Evolutionary conservation across 352 stramenopile species (phyloP).

Genomic region (Globisporangium nagaii): DNA sequence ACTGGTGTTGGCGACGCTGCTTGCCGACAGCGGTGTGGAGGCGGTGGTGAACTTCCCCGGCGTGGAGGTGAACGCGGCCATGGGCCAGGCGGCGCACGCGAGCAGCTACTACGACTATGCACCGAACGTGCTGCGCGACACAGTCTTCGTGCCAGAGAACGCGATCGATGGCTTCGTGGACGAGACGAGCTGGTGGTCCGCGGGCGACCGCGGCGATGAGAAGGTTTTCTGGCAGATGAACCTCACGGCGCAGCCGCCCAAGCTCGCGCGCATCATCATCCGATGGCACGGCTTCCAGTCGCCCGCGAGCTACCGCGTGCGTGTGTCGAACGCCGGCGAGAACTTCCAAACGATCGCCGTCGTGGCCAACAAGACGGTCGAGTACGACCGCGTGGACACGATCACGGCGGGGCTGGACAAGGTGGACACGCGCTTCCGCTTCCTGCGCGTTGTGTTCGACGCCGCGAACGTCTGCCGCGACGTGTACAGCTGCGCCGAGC

Average conservation of each 20-base stretch:
- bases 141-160: conserved; percentile 48
- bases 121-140: conserved; percentile 59
- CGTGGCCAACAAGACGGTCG: conserved; percentile 28
- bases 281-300: conserved; percentile 75
- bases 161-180: conserved; percentile 67
- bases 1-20: neutral
- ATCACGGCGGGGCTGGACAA: conserved; percentile 38
- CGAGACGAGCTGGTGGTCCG: conserved; percentile 78
- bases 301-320: conserved; percentile 45
- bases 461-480: conserved; percentile 43
- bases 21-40: neutral
- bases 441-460: conserved; percentile 46
- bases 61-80: conserved; percentile 61
- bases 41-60: conserved; percentile 51
- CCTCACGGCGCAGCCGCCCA: conserved; percentile 38
- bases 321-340: conserved; percentile 52
- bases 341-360: conserved; percentile 58
- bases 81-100: conserved; percentile 42
- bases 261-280: conserved; percentile 55
- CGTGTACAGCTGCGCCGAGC: conserved; percentile 33
- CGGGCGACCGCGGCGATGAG: conserved; percentile 32
- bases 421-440: conserved; percentile 43
- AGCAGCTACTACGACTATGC: conserved; percentile 76
- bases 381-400: conserved; percentile 68
- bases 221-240: conserved; percentile 75